Evolutionary conservation across 1,284 basidiomycete genomes (phyloP).

Genomic region (Austroboletus olivaceoglutinosus): DNA sequence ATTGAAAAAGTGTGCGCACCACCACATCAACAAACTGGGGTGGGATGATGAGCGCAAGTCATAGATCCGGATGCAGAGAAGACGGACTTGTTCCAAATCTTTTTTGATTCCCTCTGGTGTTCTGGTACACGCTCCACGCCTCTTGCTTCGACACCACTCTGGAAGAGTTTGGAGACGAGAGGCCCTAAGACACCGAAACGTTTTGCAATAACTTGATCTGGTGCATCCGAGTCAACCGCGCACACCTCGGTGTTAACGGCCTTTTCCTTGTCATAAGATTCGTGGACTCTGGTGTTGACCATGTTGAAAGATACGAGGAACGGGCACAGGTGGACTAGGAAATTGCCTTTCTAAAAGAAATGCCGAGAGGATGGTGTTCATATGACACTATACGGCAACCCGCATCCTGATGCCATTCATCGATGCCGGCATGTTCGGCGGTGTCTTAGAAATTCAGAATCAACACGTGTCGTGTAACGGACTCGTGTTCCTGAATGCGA

Average conservation of each 20-base stretch:
- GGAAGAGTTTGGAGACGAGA: constrained; percentile 40
- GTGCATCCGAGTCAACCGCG: constrained; percentile 24
- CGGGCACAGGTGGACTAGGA: no score
- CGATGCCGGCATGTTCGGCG: no score
- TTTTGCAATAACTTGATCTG: constrained; percentile 34
- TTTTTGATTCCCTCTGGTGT: constrained; percentile 40
- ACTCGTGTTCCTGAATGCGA: no score
- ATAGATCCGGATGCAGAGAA: constrained; percentile 7
- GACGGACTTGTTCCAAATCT: constrained; percentile 50
- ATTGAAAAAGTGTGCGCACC: constrained; percentile 25
- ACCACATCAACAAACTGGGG: constrained; percentile 45
- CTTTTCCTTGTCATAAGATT: constrained; percentile 25
- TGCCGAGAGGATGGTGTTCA: no score
- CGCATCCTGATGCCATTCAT: no score
- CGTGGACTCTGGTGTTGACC: not conserved
- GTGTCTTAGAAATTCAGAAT: no score
- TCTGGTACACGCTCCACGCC: constrained; percentile 54
- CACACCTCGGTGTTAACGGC: not conserved
- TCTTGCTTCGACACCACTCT: constrained; percentile 48
- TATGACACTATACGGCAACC: no score
- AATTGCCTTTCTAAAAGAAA: no score
- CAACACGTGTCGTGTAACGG: no score
- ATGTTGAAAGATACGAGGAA: not conserved
- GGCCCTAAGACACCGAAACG: constrained; percentile 40
- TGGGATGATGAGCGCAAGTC: constrained; percentile 9